Conservation (phyloP, 306 rosid species). For the Casuarina glauca region DNA sequence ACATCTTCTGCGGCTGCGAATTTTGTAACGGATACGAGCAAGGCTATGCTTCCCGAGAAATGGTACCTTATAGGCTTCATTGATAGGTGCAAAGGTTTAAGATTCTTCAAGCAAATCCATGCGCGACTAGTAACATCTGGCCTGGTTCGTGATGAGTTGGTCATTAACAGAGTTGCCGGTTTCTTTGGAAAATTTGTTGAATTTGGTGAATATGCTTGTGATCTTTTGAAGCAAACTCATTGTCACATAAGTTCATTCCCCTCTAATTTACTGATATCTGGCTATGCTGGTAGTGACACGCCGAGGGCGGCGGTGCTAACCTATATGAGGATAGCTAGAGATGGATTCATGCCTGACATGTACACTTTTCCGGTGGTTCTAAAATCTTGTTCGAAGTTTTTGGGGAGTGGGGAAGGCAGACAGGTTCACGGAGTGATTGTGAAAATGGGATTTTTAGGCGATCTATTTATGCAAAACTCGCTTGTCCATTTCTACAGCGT, state of each 20-base stretch:
- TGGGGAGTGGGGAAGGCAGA: constrained; percentile 54
- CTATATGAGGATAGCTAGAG: constrained; percentile 47
- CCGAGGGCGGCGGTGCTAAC: constrained; percentile 45
- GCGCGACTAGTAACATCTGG: constrained; percentile 55
- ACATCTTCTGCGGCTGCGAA: background rate
- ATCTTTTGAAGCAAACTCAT: constrained; percentile 62
- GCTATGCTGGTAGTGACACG: constrained; percentile 34
- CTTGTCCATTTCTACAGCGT: constrained; percentile 54
- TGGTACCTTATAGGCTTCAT: constrained; percentile 3
- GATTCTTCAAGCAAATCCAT: constrained; percentile 45
- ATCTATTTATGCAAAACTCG: constrained; percentile 58
- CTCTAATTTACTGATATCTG: constrained; percentile 53
- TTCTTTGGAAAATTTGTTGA: constrained; percentile 51
- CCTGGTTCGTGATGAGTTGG: constrained; percentile 44
- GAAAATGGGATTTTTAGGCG: constrained; percentile 51
- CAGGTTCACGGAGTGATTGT: constrained; percentile 56
- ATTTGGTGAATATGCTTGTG: constrained; percentile 53
- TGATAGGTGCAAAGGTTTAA: background rate
- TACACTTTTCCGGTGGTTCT: constrained; percentile 64
- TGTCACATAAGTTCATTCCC: constrained; percentile 67
- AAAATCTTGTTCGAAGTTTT: constrained; percentile 73
- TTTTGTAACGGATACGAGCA: background rate
- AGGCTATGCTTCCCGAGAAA: background rate
- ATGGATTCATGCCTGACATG: constrained; percentile 68
- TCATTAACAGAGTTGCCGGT: constrained; percentile 46